phyloP scores from a whole-genome alignment of 2,329 filamentous ascomycete genomes.

The Aspergillus jensenii region DNA sequence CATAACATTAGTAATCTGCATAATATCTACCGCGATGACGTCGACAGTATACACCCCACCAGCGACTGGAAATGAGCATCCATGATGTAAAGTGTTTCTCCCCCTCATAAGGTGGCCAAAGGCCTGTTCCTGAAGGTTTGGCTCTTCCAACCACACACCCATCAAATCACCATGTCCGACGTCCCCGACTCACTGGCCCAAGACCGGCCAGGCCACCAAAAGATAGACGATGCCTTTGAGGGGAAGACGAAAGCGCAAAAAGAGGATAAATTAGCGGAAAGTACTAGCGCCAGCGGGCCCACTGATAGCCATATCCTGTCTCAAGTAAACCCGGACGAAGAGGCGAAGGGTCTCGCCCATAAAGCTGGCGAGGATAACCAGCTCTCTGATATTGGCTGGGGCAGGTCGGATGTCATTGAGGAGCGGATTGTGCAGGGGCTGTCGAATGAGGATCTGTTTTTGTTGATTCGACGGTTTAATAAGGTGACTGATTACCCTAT shows the following conservation, averaged over 20 bases:
- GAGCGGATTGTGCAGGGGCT: conserved; percentile 15
- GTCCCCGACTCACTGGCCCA: neutral
- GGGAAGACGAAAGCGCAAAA: neutral
- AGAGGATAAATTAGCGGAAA: neutral
- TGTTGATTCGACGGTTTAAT: conserved; percentile 70
- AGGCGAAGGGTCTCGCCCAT: conserved; percentile 16
- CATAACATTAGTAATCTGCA: neutral
- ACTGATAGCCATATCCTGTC: conserved; percentile 21
- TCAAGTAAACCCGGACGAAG: conserved; percentile 15
- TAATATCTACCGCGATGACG: neutral
- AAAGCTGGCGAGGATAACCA: conserved; percentile 12
- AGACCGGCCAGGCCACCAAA: neutral
- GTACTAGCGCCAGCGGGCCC: neutral
- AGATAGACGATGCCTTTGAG: neutral
- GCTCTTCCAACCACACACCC: neutral
- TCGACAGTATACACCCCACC: neutral
- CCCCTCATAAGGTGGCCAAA: too few species aligned
- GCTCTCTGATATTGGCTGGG: conserved; percentile 18
- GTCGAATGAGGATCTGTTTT: conserved; percentile 70
- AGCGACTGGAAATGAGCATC: neutral
- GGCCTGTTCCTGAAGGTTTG: neutral
- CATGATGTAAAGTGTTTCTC: neutral
- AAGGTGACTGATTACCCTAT: conserved; percentile 33
- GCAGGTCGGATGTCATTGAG: conserved; percentile 6
- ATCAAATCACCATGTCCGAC: neutral